Conservation (phyloP, 345 rosid species). For the Camelina laxa region DNA sequence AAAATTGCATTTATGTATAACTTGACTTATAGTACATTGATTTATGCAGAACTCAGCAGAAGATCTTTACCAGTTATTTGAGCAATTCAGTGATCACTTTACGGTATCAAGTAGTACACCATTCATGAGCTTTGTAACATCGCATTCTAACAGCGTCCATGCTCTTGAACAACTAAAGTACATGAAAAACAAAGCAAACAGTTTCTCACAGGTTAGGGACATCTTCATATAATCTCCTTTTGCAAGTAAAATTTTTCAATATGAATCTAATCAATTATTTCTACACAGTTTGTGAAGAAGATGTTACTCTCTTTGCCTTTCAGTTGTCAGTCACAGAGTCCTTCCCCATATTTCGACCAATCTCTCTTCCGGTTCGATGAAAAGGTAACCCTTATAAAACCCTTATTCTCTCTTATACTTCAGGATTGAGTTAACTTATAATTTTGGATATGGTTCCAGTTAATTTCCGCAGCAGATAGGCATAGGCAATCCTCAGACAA, state of each 20-base stretch:
- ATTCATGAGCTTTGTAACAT: slow-evolving; percentile 79
- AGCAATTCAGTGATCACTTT: slow-evolving; percentile 84
- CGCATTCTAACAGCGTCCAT: slow-evolving; percentile 80
- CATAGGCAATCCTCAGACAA: slow-evolving; percentile 75
- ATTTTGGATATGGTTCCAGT: slow-evolving; percentile 50
- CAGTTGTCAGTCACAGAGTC: slow-evolving; percentile 87
- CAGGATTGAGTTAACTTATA: background rate
- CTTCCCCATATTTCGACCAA: slow-evolving; percentile 98
- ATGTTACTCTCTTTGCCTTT: slow-evolving; percentile 81
- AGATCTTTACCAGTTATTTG: slow-evolving; percentile 81
- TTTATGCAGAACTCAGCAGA: slow-evolving; percentile 80
- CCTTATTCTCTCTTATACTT: background rate
- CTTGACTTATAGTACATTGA: slow-evolving; percentile 21
- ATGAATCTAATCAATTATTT: slow-evolving; percentile 6
- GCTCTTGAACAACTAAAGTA: slow-evolving; percentile 75
- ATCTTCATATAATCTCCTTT: background rate
- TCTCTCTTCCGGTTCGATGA: slow-evolving; percentile 93
- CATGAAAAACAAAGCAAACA: slow-evolving; percentile 70
- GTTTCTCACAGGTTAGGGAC: slow-evolving; percentile 58
- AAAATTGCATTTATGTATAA: background rate
- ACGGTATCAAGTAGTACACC: slow-evolving; percentile 64
- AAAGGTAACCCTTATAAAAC: slow-evolving; percentile 56
- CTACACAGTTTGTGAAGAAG: slow-evolving; percentile 78
- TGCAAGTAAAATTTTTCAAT: no score
- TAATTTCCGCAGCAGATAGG: slow-evolving; percentile 81